phyloP scores from a whole-genome alignment of 106 monocot genomes.

The Dendrobium chrysotoxum region DNA sequence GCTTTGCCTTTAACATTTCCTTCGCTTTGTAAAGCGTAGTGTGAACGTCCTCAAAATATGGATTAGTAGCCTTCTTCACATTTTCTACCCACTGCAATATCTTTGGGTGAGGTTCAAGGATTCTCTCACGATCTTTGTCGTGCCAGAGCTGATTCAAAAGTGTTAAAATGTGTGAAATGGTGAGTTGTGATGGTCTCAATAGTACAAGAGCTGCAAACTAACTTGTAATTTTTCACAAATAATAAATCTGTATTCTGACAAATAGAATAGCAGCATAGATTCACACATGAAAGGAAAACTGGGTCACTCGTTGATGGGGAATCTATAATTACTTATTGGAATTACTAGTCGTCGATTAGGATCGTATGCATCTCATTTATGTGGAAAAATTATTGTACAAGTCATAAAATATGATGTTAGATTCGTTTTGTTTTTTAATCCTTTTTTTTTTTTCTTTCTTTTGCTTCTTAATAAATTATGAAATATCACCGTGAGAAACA shows the following conservation, averaged over 20 bases:
- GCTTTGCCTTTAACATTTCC: background rate
- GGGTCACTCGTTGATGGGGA: too few relatives aligned
- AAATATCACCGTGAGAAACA: too few relatives aligned
- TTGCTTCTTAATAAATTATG: too few relatives aligned
- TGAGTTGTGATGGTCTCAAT: background rate
- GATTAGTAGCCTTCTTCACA: conserved; percentile 4
- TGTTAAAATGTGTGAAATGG: background rate
- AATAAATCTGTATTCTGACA: background rate
- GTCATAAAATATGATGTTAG: too few relatives aligned
- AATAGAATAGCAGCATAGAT: background rate
- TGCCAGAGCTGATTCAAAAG: background rate
- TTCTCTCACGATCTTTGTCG: conserved; percentile 6
- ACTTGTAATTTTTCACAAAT: background rate
- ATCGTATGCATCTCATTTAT: too few relatives aligned
- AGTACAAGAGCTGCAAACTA: background rate
- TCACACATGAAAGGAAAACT: background rate
- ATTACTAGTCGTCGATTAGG: too few relatives aligned
- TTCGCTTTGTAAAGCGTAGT: background rate
- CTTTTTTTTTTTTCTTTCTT: too few relatives aligned
- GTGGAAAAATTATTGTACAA: too few relatives aligned
- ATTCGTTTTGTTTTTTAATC: too few relatives aligned
- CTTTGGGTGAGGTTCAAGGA: conserved; percentile 5
- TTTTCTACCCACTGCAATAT: conserved; percentile 13
- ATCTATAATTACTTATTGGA: too few relatives aligned
- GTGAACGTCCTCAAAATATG: conserved; percentile 10